Base-by-base conservation (phyloP, 176 grass and related monocot genomes). In the Luzula sylvatica region DNA sequence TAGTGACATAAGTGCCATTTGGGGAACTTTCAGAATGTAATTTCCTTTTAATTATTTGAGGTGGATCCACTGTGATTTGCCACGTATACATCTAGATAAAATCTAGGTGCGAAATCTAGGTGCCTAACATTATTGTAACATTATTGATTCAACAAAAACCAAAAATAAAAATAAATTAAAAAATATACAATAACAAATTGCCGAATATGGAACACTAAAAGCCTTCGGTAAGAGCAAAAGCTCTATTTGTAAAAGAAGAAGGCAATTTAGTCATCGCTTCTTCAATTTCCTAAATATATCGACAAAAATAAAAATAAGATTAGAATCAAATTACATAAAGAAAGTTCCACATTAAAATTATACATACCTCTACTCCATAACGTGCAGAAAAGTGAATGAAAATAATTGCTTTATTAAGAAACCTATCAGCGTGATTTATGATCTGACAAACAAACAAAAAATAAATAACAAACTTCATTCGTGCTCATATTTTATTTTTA, bases 401-500 rank as follows among this genome's bases (percentile, higher is more conserved):
- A 70, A 96, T 18, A 76, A 96, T 76, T n/a, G 90, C 80, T 81
- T 71, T 96, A 55, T 88, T 95, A 53, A 78, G 56, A 65, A 95
- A 68, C 28, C 61, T 88, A 27, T 82, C 70, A 19, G 52, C 78
- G 32, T 67, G 76, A 73, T 16, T 73, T 20, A 21, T 49, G 38
- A 95, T 82, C 90, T 95, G 77, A 65, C n/a, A 80, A 76, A 23
- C 8, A 81, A 46, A 61, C 55, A 14, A 23, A 14, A 26, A 50
- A 23, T 38, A 1, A 13, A 53, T 47, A 54, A 54, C 23, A 35
- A 51, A 5, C 9, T 1, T 2, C 18, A 50, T 57, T 48, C 11
- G 8, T 14, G 7, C 9, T 15, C 11, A 46, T n/a, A 17, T 9
- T 41, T 44, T 21, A 7, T 52, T 23, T 23, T 41, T 47, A 19